Percentiles rank a stretch among this genome's conserved stretches.
Evolutionary conservation across 225 moss, liverwort and hornwort species (phyloP).

Genomic region (Anthoceros angustus): DNA sequence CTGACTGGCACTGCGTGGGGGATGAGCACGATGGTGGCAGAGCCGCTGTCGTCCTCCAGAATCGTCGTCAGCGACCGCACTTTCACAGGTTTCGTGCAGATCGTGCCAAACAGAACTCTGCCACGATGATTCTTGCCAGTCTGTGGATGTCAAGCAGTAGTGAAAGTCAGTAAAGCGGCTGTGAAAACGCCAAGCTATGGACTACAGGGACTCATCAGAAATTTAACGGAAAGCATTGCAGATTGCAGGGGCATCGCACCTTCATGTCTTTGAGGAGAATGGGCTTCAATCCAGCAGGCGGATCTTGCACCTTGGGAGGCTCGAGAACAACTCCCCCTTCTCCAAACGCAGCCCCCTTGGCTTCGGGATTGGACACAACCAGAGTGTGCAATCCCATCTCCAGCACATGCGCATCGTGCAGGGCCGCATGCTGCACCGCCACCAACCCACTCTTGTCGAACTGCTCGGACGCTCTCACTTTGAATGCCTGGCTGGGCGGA

Average conservation of each 20-base stretch:
- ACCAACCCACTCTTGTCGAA: slow-evolving; percentile 53
- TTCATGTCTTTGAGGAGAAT: slow-evolving; percentile 47
- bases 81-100: slow-evolving; percentile 65
- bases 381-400: slow-evolving; percentile 53
- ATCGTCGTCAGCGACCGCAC: slow-evolving; percentile 53
- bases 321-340: background rate
- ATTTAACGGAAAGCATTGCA: no score
- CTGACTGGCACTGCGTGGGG: slow-evolving; percentile 48
- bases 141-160: background rate
- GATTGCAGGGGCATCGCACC: slow-evolving; percentile 7
- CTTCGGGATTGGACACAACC: slow-evolving; percentile 32
- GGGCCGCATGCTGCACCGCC: slow-evolving; percentile 44
- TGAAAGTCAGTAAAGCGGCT: no score
- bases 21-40: slow-evolving; percentile 55
- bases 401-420: slow-evolving; percentile 65
- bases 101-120: slow-evolving; percentile 42
- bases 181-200: no score
- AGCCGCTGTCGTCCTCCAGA: slow-evolving; percentile 41
- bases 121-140: slow-evolving; percentile 67
- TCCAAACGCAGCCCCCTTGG: slow-evolving; percentile 20
- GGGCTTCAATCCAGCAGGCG: slow-evolving; percentile 40
- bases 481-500: slow-evolving; percentile 26
- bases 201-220: no score
- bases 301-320: slow-evolving; percentile 36
- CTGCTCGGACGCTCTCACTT: slow-evolving; percentile 42